Evolutionary conservation across 163 green algal species (phyloP), one percentile per base, ranked within the genome.

Genomic region (Chlamydomonas reinhardtii): DNA sequence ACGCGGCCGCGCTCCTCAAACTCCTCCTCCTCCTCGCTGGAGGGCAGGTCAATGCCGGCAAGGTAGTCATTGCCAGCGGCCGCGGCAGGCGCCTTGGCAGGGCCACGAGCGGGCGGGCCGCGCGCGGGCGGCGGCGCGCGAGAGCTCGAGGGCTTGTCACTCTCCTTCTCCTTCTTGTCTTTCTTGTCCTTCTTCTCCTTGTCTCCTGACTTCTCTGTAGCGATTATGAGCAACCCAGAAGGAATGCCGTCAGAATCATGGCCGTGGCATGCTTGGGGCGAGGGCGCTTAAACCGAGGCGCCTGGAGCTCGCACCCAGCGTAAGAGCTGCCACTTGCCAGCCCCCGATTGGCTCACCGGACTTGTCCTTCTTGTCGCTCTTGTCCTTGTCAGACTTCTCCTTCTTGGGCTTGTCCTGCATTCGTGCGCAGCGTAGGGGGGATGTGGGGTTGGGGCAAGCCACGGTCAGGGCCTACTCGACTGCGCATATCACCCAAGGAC

Each of bases 41-140:
- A 93, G 3, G 96, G 95, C 69, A 98, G 90, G 85, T 98, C 95
- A 39, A 98, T 91, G 32, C 92, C 95, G 8, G 87, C 95, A 1
- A 97, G 74, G 90, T 98, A 98, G 76, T 94, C 93, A 54, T 91
- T 87, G 8, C 24, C 32, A 27, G 35, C 34, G 32, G 77, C 73
- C 32, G 77, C 69, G 20, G 62, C 54, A 56, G 89, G 90, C 48
- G 71, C n/a, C 25, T 54, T 61, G 32, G 35, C 73, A 43, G 56
- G 71, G 12, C 73, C 88, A 34, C 48, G 73, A 3, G 65, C 70
- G 27, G 76, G 73, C 19, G 80, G 80, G 22, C 78, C 79, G 39
- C 82, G 88, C 71, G 59, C 34, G 31, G 79, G 76, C 39, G 83
- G 81, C 16, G 69, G 74, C 16, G 72, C 74, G 6, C 70, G 56